These are phyloP conservation scores for Beauveria australis DNA, from an alignment of 2,329 filamentous ascomycete species.

Conservation along the genomic window DNA sequence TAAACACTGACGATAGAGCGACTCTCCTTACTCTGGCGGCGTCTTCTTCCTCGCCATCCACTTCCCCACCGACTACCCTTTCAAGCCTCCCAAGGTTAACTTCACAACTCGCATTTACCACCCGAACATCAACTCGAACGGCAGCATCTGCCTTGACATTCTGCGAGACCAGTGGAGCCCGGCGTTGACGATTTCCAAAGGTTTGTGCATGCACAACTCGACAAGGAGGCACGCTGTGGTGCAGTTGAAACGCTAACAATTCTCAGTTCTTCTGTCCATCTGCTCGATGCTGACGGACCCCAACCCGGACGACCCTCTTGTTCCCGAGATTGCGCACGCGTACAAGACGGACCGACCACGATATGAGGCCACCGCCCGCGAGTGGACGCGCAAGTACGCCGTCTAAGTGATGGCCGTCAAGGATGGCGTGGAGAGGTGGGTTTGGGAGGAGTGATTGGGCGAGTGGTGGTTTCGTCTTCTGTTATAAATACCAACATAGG, in stretches of 20 bases:
- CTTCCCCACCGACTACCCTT: slow-evolving; percentile 99
- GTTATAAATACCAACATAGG: slow-evolving; percentile 10
- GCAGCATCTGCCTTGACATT: slow-evolving; percentile 98
- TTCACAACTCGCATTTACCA: slow-evolving; percentile 99
- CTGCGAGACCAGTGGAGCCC: slow-evolving; percentile 99
- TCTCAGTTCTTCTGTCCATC: slow-evolving; percentile 85
- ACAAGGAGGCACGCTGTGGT: not conserved
- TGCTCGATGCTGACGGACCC: slow-evolving; percentile 99
- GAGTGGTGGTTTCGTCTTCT: slow-evolving; percentile 9
- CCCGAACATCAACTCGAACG: slow-evolving; percentile 99
- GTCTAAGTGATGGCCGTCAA: slow-evolving; percentile 48
- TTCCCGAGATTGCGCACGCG: slow-evolving; percentile 97
- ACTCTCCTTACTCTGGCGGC: slow-evolving; percentile 95
- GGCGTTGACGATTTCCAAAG: slow-evolving; percentile 96
- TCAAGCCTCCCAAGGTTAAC: slow-evolving; percentile 99
- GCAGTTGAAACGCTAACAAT: not conserved
- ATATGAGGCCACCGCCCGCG: slow-evolving; percentile 92
- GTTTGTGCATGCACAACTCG: slow-evolving; percentile 40
- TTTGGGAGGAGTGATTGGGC: not conserved
- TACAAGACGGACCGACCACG: slow-evolving; percentile 97
- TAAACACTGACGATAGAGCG: slow-evolving; percentile 52
- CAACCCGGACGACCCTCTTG: slow-evolving; percentile 96
- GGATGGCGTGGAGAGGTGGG: not conserved
- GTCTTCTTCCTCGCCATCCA: slow-evolving; percentile 99
- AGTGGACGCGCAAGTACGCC: slow-evolving; percentile 99